Evolutionary conservation across 164 flowering plant species (phyloP).

Genomic region (Taxillus chinensis): DNA sequence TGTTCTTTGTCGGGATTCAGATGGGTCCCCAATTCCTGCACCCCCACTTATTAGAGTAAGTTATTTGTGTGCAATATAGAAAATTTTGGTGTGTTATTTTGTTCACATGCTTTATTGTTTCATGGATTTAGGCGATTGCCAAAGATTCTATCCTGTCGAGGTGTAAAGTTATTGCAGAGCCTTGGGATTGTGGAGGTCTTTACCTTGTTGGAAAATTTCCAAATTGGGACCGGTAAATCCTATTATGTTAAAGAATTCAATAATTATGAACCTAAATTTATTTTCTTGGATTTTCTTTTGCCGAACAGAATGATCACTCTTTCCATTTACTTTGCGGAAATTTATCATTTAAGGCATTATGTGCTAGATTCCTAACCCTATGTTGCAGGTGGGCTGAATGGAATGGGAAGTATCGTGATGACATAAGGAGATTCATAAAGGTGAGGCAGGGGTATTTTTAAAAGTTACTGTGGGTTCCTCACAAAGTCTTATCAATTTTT

Average conservation of each 20-base stretch:
- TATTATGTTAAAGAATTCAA: not conserved
- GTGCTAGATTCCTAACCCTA: not conserved
- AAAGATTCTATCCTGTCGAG: constrained; percentile 71
- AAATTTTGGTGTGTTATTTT: not conserved
- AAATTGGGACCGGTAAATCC: constrained; percentile 84
- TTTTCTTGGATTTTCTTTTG: no score
- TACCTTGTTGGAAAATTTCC: constrained; percentile 98
- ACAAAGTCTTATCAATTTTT: not conserved
- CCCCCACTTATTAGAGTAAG: constrained; percentile 83
- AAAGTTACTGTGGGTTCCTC: no score
- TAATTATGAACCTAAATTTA: no score
- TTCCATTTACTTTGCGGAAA: no score
- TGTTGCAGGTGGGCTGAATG: constrained; percentile 94
- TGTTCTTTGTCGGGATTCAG: constrained; percentile 89
- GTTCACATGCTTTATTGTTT: constrained; percentile 2
- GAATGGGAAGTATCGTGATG: constrained; percentile 98
- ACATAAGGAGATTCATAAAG: constrained; percentile 80
- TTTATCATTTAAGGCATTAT: not conserved
- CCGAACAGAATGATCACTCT: no score
- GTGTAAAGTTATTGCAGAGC: constrained; percentile 92
- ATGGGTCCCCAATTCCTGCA: constrained; percentile 84
- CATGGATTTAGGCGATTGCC: constrained; percentile 70
- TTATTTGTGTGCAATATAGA: not conserved
- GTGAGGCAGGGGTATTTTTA: constrained; percentile 19
- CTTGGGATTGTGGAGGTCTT: constrained; percentile 99